Base-by-base conservation (phyloP, 768 basidiomycete genomes). In the Russula vinacea region DNA sequence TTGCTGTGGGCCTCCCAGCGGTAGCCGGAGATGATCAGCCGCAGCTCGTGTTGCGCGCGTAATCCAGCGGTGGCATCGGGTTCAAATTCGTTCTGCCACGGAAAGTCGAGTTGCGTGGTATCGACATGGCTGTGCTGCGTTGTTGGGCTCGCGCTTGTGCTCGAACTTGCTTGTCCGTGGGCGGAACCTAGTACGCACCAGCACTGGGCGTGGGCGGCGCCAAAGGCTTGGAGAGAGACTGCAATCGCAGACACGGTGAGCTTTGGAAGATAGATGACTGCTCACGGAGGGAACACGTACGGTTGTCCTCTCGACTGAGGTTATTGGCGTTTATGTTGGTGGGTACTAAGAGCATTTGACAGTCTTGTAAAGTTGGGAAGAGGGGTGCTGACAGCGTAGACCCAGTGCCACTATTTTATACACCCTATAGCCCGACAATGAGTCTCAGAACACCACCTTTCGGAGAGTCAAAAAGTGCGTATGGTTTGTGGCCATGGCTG, bases 1-100 rank as follows among this genome's bases (percentile, higher is more conserved):
- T n/a, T 16, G 40, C 32, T 44, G 7, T 50, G 17, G 8, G 50
- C 62, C 11, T 13, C 24, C 62, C 62, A 63, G 11, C 26, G 50
- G 24, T 42, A 14, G 24, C 50, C 32, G 19, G 33, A 19, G 40
- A 63, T 52, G 50, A 16, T 17, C 16, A 63, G 42, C 29, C 24
- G 40, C 22, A 62, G n/a, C 44, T 45, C 44, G 44, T 45, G 42
- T 10, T 24, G 29, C 10, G 24, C 14, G 26, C 32, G 47, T 29
- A 22, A 8, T 42, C 17, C 29, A n/a, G n/a, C n/a, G 39, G 35
- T 39, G 16, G 61, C 40, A 24, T 17, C 62, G 1, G 55, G 39
- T 44, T 9, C 45, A 8, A 35, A 1, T 35, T 63, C 56, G 4
- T 50, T 37, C 19, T 33, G 32, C 5, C 17, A 19, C 29, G 61